These are phyloP conservation scores for Oenanthe sinensis DNA, from an alignment of 129 eudicot species.

Conservation along the genomic window DNA sequence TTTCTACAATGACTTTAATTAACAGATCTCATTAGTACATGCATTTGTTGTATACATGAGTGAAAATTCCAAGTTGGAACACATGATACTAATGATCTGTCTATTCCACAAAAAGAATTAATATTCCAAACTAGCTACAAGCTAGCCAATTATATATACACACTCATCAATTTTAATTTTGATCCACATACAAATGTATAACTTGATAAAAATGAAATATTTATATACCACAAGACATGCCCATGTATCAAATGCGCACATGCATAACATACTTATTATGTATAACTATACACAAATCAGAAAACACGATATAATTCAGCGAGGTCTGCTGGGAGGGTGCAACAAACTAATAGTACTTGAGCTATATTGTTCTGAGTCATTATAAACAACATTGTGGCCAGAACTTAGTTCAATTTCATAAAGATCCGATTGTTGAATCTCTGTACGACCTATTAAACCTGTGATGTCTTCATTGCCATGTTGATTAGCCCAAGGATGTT, in stretches of 20 bases:
- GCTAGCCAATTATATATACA: no score
- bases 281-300: background rate
- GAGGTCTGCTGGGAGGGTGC: background rate
- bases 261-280: background rate
- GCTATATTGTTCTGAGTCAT: background rate
- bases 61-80: no score
- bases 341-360: background rate
- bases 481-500: constrained; percentile 29
- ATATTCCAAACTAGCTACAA: no score
- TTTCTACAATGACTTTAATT: no score
- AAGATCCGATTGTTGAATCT: constrained; percentile 18
- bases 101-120: no score
- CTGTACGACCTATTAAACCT: background rate
- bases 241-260: background rate
- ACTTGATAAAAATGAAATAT: no score
- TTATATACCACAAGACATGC: no score
- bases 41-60: no score
- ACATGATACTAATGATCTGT: no score
- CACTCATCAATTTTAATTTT: no score
- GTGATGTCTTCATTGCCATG: constrained; percentile 10
- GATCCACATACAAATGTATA: no score
- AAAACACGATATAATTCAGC: background rate
- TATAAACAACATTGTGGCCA: background rate
- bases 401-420: constrained; percentile 16
- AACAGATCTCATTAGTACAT: no score